Conservation (phyloP, 768 basidiomycete genomes). For the Panaeolus papilionaceus region DNA sequence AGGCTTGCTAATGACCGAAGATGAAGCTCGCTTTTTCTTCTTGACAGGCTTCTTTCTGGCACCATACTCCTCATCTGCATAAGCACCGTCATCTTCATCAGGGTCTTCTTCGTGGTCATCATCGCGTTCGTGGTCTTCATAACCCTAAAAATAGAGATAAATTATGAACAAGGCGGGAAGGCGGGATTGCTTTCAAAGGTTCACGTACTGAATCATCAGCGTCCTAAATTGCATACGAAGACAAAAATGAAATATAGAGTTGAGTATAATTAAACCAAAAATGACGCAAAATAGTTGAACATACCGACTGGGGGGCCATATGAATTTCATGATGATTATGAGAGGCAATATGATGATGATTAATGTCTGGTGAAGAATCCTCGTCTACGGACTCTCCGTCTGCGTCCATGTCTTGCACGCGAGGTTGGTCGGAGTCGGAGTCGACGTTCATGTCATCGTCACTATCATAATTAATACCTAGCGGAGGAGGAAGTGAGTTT, state of each 20-base stretch:
- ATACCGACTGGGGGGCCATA: constrained; percentile 44
- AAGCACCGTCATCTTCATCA: constrained; percentile 73
- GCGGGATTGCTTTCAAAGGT: constrained; percentile 23
- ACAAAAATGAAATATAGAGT: constrained; percentile 18
- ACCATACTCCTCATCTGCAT: constrained; percentile 77
- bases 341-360: constrained; percentile 39
- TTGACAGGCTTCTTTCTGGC: constrained; percentile 66
- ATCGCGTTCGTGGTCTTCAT: constrained; percentile 65
- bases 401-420: constrained; percentile 64
- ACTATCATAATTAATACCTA: constrained; percentile 65
- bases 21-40: constrained; percentile 68
- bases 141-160: constrained; percentile 44
- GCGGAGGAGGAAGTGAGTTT: constrained; percentile 43
- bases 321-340: constrained; percentile 33
- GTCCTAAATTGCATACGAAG: constrained; percentile 35
- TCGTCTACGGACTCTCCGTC: constrained; percentile 70
- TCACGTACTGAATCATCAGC: constrained; percentile 67
- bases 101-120: constrained; percentile 59
- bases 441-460: constrained; percentile 77
- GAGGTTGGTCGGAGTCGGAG: constrained; percentile 56
- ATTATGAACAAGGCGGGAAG: constrained; percentile 25
- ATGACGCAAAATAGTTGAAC: constrained; percentile 30
- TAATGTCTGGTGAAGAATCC: constrained; percentile 44
- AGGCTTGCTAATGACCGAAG: constrained; percentile 54
- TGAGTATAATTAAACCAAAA: constrained; percentile 20